phyloP scores from a whole-genome alignment of 768 basidiomycete species.

The Crassisporium funariophilum region DNA sequence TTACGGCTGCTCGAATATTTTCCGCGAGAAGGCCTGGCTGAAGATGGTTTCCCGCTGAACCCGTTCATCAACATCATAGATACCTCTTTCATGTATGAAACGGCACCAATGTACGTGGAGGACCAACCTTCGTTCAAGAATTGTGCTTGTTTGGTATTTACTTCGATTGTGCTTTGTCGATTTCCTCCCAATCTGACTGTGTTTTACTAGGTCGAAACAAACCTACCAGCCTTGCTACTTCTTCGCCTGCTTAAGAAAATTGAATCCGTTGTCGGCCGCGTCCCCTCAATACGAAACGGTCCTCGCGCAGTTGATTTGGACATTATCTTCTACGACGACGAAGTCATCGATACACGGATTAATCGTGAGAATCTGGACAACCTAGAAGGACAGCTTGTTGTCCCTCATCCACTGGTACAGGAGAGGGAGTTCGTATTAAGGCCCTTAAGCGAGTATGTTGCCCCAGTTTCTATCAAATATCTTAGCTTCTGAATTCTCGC shows the following conservation, averaged over 20 bases:
- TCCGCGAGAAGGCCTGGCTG: conserved; percentile 33
- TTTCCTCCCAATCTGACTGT: background rate
- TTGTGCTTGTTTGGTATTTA: conserved; percentile 79
- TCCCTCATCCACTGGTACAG: conserved; percentile 80
- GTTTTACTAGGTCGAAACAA: conserved; percentile 72
- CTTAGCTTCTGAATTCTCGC: background rate
- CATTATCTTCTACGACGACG: conserved; percentile 71
- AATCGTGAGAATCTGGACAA: conserved; percentile 48
- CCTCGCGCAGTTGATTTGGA: conserved; percentile 92
- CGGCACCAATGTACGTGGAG: conserved; percentile 92
- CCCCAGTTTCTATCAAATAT: background rate
- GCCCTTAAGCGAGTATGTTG: conserved; percentile 80
- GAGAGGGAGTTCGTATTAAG: conserved; percentile 94
- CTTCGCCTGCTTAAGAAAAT: conserved; percentile 70
- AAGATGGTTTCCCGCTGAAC: conserved; percentile 11
- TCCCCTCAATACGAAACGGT: conserved; percentile 78
- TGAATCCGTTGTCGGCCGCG: conserved; percentile 75
- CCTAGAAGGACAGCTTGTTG: conserved; percentile 66
- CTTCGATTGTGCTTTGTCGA: conserved; percentile 1
- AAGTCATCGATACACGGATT: conserved; percentile 59
- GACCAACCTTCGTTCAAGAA: conserved; percentile 91
- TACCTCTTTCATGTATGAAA: conserved; percentile 93
- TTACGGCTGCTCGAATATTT: conserved; percentile 68
- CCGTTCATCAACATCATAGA: conserved; percentile 51
- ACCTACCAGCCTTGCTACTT: conserved; percentile 58